A percentile compares a stretch with the other conserved stretches of the same genome.
These are phyloP conservation scores for Cryptomeria japonica DNA, from an alignment of 75 land plant genomes.

Conservation along the genomic window DNA sequence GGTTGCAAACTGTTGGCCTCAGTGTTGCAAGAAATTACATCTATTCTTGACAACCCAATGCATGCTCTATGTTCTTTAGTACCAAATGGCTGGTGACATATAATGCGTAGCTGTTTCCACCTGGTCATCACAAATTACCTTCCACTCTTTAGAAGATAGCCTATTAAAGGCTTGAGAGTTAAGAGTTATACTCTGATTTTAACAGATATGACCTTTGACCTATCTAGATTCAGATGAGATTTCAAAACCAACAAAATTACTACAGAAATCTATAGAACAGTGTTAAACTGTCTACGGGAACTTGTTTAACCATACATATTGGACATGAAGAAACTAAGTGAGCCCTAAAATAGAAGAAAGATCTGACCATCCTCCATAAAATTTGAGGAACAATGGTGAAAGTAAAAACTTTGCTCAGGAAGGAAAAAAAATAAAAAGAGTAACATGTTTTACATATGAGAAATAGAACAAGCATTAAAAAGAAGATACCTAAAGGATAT, in stretches of 20 bases:
- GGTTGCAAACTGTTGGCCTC: not conserved
- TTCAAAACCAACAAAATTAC: not conserved
- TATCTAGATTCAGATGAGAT: not conserved
- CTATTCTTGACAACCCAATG: slow-evolving; percentile 36
- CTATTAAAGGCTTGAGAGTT: not conserved
- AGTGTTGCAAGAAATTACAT: slow-evolving; percentile 23
- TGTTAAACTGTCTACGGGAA: not conserved
- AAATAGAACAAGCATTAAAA: not conserved
- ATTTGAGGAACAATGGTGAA: not conserved
- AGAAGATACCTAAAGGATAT: not conserved
- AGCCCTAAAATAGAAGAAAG: not conserved
- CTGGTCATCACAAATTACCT: slow-evolving; percentile 13
- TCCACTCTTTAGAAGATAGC: slow-evolving; percentile 1
- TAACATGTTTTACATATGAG: not conserved
- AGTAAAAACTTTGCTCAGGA: not conserved
- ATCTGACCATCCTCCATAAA: not conserved
- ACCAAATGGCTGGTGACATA: slow-evolving; percentile 40
- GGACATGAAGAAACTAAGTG: not conserved
- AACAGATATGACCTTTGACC: not conserved
- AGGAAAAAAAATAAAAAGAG: not conserved
- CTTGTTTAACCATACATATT: not conserved
- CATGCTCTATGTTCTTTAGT: slow-evolving; percentile 30
- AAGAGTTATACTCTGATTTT: not conserved
- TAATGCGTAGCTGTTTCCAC: slow-evolving; percentile 28
- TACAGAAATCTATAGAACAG: slow-evolving; percentile 3